phyloP scores from a whole-genome alignment of 202 grass and related monocot species.

The Panicum hallii region DNA sequence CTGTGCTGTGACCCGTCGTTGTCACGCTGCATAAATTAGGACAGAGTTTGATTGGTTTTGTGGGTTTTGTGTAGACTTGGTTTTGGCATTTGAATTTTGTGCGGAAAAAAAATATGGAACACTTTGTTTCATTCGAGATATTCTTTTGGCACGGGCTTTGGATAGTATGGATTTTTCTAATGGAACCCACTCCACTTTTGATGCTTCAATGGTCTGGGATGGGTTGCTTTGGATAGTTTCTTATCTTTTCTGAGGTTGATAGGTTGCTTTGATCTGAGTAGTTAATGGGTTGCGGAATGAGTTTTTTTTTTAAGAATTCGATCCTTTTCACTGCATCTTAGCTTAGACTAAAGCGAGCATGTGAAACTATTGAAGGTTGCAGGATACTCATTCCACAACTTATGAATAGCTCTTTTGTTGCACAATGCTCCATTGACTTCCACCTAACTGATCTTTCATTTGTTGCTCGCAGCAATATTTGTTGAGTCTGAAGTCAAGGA shows the following conservation, averaged over 20 bases:
- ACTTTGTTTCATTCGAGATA: neutral
- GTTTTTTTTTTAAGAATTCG: neutral
- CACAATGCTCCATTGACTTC: constrained; percentile 11
- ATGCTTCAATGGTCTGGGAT: neutral
- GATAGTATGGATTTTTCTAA: constrained; percentile 18
- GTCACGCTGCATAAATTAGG: constrained; percentile 4
- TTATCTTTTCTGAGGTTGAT: constrained; percentile 12
- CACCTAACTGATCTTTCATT: constrained; percentile 29
- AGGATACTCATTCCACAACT: neutral
- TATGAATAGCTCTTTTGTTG: neutral
- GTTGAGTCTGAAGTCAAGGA: constrained; percentile 24
- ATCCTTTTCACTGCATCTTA: constrained; percentile 9
- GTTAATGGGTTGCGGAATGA: constrained; percentile 1
- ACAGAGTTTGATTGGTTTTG: constrained; percentile 10
- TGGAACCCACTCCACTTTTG: neutral
- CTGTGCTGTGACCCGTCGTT: neutral
- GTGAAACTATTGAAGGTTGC: constrained; percentile 6
- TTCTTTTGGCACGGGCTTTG: neutral
- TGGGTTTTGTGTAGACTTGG: constrained; percentile 7
- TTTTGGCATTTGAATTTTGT: neutral
- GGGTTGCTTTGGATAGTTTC: constrained; percentile 5
- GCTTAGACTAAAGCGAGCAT: neutral
- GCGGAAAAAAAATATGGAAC: neutral
- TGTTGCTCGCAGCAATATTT: constrained; percentile 46
- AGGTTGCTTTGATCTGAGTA: constrained; percentile 35